Evolutionary conservation across 108 stramenopile species (phyloP), one percentile per base, ranked within the genome.

Genomic region (Fistulifera solaris): DNA sequence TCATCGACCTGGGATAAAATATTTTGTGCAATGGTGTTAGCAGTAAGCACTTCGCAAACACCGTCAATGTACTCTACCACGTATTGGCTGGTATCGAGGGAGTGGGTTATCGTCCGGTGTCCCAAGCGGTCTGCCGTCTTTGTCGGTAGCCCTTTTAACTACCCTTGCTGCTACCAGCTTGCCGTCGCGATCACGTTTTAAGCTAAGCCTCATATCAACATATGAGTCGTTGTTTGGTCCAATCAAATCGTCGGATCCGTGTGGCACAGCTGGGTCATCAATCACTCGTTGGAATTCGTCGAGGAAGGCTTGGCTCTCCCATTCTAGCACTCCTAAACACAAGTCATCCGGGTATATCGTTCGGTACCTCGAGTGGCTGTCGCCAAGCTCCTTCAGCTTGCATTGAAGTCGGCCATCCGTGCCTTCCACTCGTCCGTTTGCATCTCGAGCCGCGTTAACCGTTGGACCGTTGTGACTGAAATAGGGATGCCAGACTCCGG

Each of bases 31-130:
- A 71, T 66, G 1, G 42, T 8, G 56, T 71, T 65, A 1, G 69
- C 69, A n/a, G 46, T 44, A 45, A 68, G 42, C 10, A 38, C 24
- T 27, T 63, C 46, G 5, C 40, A 28, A 1, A 15, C 12, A 19
- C 77, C 77, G 49, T 79, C 73, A 14, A 48, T 39, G 40, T 68
- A 75, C 40, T 68, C 59, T 10, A 61, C 58, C 22, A 68, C 70
- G 40, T 68, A 71, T 0, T 71, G 24, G 40, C 47, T 14, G 1
- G 44, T 62, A 40, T 68, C 67, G 1, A 76, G n/a, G 48, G 18
- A 76, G 19, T 0, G 75, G 71, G 27, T 73, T 80, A 1, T 12
- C 10, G 59, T 70, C 51, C 2, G 52, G 24, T 22, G 8, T 39
- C 1, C 77, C 77, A 31, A 63, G 23, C 2, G 58, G 56, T 35